Evolutionary conservation across 768 basidiomycete species (phyloP), one percentile per base, ranked within the genome.

Genomic region (Tylopilus intermedius): DNA sequence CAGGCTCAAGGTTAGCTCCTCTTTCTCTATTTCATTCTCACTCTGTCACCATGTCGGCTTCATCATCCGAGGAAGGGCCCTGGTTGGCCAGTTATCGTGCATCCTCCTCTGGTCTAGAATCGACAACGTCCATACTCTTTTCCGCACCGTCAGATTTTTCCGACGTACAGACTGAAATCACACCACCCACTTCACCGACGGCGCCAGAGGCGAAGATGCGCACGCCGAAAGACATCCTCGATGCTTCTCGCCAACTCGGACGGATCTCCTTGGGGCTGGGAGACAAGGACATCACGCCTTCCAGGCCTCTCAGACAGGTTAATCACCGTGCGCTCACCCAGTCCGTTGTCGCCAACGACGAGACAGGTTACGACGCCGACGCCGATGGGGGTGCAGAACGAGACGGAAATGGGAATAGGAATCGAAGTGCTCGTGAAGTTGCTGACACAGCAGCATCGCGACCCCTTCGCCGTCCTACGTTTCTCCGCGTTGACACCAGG

Each of bases 311-410:
- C 13, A 58, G 30, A 33, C 49, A 45, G 15, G 13, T 33, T 21
- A 37, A 8, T 18, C 53, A 33, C 18, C 46, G 14, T 13, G 33
- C 14, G 8, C 8, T 37, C 8, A 22, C 50, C 18, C 26, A 37
- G 35, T 45, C 35, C 8, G 24, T 43, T 9, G 35, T 15, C 7
- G 33, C 33, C 35, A 24, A 39, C 30, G 62, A 66, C 13, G 64
- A 66, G 39, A 51, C 52, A 27, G 65, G 64, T 24, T 66, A 66
- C 30, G 67, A 67, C 4, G 59, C 64, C 9, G 63, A 65, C 37
- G 49, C 48, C 4, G 64, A 65, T 11, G 48, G 49, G 4, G 41
- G 45, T 13, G 43, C 38, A 0, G 43, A 53, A 3, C 35, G 29
- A 1, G 45, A 55, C 0, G 18, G 43, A 11, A 24, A 27, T 6